A percentile compares a stretch with the other conserved stretches of the same genome.
phyloP scores from a whole-genome alignment of 2,329 filamentous ascomycete species.

The Colletotrichum neosansevieriae region DNA sequence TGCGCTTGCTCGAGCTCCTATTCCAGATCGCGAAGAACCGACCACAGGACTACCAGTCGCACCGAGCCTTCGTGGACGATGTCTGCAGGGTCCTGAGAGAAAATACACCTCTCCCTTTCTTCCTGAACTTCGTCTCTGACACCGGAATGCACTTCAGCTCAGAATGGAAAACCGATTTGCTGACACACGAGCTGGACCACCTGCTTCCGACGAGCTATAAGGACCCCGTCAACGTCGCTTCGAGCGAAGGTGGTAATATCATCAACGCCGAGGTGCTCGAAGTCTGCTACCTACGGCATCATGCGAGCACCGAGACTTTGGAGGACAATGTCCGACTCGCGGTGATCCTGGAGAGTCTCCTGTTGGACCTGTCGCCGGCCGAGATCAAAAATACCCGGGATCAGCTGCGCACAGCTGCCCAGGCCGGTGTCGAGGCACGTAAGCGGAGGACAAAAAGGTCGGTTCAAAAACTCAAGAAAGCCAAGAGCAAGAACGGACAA shows the following conservation, averaged over 20 bases:
- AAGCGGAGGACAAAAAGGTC: slow-evolving; percentile 58
- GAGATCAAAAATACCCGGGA: slow-evolving; percentile 51
- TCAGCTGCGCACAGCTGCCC: slow-evolving; percentile 54
- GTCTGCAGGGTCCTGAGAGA: slow-evolving; percentile 66
- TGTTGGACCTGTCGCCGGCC: slow-evolving; percentile 63
- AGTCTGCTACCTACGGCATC: slow-evolving; percentile 73
- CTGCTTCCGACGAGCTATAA: slow-evolving; percentile 57
- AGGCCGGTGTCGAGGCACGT: slow-evolving; percentile 62
- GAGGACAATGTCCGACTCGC: slow-evolving; percentile 81
- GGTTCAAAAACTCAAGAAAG: slow-evolving; percentile 44
- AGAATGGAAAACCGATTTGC: slow-evolving; percentile 29
- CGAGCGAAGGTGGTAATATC: slow-evolving; percentile 51
- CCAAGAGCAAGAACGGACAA: slow-evolving; percentile 42
- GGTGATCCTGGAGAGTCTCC: slow-evolving; percentile 73
- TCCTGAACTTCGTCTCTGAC: slow-evolving; percentile 63
- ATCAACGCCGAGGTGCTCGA: slow-evolving; percentile 62
- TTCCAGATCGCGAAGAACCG: slow-evolving; percentile 62
- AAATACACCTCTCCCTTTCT: slow-evolving; percentile 68
- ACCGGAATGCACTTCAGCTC: slow-evolving; percentile 25
- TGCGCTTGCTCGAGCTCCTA: slow-evolving; percentile 71
- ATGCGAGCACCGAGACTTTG: slow-evolving; percentile 70
- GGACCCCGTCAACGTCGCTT: slow-evolving; percentile 56
- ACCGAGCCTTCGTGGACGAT: slow-evolving; percentile 69
- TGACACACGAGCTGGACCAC: slow-evolving; percentile 54
- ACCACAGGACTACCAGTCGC: slow-evolving; percentile 51